Conservation (phyloP, 106 monocot species). For the Hemerocallis citrina region DNA sequence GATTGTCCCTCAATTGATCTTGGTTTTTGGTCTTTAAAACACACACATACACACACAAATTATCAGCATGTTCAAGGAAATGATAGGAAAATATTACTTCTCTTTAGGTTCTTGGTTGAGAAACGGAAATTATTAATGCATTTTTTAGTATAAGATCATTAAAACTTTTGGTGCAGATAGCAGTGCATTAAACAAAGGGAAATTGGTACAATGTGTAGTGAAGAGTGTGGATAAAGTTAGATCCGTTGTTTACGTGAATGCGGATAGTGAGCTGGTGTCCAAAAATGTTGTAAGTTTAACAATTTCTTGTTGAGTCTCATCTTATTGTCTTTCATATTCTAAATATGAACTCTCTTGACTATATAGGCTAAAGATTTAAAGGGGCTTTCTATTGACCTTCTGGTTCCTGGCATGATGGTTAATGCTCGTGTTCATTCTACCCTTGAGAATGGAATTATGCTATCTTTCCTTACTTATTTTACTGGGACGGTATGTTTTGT, state of each 20-base stretch:
- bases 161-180: constrained; percentile 34
- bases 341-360: constrained; percentile 1
- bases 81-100: not conserved
- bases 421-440: constrained; percentile 63
- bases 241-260: constrained; percentile 32
- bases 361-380: constrained; percentile 68
- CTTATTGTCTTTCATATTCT: not conserved
- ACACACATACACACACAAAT: too few species aligned
- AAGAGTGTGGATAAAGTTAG: constrained; percentile 66
- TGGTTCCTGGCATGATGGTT: constrained; percentile 96
- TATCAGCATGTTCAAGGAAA: too few species aligned
- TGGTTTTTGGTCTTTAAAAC: too few species aligned
- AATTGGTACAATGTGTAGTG: constrained; percentile 63
- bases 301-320: not conserved
- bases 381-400: constrained; percentile 81
- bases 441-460: constrained; percentile 89
- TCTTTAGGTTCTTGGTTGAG: not conserved
- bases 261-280: constrained; percentile 47
- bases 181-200: constrained; percentile 24
- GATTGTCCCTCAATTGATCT: not conserved
- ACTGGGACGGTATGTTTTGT: constrained; percentile 73
- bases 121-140: not conserved
- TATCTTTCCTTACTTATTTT: constrained; percentile 94
- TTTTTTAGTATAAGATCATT: not conserved
- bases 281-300: constrained; percentile 44